Base-by-base conservation (phyloP, 2,329 filamentous ascomycete species). In the Alternaria ethzedia region DNA sequence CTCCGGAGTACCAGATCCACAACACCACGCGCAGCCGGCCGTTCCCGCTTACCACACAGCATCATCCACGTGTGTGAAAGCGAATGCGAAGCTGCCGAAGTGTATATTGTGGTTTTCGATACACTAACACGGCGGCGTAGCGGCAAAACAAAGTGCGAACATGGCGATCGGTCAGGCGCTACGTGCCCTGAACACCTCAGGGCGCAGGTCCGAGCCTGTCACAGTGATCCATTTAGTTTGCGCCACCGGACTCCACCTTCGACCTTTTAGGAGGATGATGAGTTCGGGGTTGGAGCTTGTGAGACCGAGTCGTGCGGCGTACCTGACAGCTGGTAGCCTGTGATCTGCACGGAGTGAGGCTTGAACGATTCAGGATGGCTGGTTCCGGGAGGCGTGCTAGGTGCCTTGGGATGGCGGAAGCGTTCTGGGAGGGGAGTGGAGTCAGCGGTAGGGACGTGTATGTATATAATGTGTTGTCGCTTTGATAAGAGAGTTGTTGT, bases 91-190 rank as follows among this genome's bases (percentile, higher is more conserved):
- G 28, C 28, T 36, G 32, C 30, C 30, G 49, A 36, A 51, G 49
- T 32, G 20, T 52, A 13, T 52, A 52, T 52, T 52, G 30, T 52
- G 30, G 49, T 52, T 52, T 25, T 52, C 49, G 49, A 52, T 52
- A 52, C 30, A 41, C 49, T 52, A 52, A 52, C 8, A 12, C 9
- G 30, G 20, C 23, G 49, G 28, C 30, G 28, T 21, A 41, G 28
- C 49, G 49, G 49, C 30, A 41, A 52, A 52, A 52, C 12, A 23
- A 52, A 20, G 20, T n/a, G 49, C 49, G 8, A 41, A 36, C 49
- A 52, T 21, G 49, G 12, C 20, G 49, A 25, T 52, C 30, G 30
- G 28, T 28, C 36, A 20, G 9, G 49, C 49, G 28, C 30, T 52
- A 36, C 28, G 6, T 20, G 17, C 28, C 12, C 28, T 36, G 7